Evolutionary conservation across 2,329 filamentous ascomycete species (phyloP).

Genomic region (Cryphonectria naterciae): DNA sequence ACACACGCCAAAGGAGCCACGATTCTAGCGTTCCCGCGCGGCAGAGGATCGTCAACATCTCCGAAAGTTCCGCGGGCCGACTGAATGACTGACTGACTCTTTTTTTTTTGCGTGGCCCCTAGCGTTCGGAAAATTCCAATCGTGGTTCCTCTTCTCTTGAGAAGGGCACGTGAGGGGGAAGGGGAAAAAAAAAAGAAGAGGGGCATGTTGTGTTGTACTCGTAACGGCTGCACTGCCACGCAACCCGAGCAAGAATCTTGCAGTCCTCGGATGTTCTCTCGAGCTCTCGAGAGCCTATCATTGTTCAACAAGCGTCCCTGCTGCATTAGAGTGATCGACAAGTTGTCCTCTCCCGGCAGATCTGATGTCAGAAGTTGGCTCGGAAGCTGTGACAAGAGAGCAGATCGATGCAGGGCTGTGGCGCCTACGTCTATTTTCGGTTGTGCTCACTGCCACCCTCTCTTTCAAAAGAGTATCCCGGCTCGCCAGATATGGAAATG

Average conservation of each 20-base stretch:
- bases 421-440: conserved; percentile 6
- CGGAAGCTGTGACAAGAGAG: neutral
- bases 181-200: neutral
- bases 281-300: neutral
- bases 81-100: neutral
- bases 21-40: conserved; percentile 12
- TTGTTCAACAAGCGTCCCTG: neutral
- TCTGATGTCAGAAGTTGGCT: conserved; percentile 2
- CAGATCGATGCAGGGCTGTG: neutral
- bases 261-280: neutral
- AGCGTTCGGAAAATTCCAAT: neutral
- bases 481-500: neutral
- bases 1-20: neutral
- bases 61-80: neutral
- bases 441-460: neutral
- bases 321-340: neutral
- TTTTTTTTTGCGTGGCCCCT: neutral
- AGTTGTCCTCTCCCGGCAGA: neutral
- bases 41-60: conserved; percentile 2
- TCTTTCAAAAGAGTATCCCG: neutral
- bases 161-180: neutral
- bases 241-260: neutral
- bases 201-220: neutral
- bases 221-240: neutral
- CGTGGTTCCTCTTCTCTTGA: neutral